Evolutionary conservation across 2,329 filamentous ascomycete species (phyloP).

Genomic region (Davidsoniella eucalypti): DNA sequence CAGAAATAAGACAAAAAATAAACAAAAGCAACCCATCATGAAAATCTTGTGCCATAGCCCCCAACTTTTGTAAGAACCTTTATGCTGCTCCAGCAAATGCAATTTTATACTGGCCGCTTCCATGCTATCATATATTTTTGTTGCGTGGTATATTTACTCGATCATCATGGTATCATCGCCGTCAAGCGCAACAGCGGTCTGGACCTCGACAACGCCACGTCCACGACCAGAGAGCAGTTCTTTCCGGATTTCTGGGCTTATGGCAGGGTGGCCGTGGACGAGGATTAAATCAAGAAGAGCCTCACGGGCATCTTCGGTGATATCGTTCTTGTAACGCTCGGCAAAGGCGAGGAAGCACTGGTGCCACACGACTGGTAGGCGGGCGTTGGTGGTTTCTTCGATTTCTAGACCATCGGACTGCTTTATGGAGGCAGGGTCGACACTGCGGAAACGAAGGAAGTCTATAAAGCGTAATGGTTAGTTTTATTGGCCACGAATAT

Average conservation of each 20-base stretch:
- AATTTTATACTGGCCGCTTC: too few species aligned
- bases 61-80: constrained; percentile 9
- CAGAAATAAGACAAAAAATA: neutral
- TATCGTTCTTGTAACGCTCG: constrained; percentile 86
- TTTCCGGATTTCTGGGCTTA: constrained; percentile 78
- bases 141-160: too few species aligned
- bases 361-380: constrained; percentile 89
- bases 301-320: constrained; percentile 88
- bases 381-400: constrained; percentile 37
- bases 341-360: constrained; percentile 86
- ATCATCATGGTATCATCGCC: constrained; percentile 82
- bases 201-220: constrained; percentile 44
- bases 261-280: constrained; percentile 68
- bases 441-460: constrained; percentile 73
- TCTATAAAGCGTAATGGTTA: constrained; percentile 28
- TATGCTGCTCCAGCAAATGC: neutral
- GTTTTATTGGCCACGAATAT: neutral
- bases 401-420: constrained; percentile 32
- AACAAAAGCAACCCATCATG: constrained; percentile 11
- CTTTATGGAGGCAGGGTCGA: constrained; percentile 40
- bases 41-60: constrained; percentile 12
- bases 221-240: constrained; percentile 80
- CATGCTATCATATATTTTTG: too few species aligned
- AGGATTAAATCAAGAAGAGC: constrained; percentile 75
- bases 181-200: constrained; percentile 37